Conservation (phyloP, 192 early-diverging fungal genomes). For the Backusella westeae region DNA sequence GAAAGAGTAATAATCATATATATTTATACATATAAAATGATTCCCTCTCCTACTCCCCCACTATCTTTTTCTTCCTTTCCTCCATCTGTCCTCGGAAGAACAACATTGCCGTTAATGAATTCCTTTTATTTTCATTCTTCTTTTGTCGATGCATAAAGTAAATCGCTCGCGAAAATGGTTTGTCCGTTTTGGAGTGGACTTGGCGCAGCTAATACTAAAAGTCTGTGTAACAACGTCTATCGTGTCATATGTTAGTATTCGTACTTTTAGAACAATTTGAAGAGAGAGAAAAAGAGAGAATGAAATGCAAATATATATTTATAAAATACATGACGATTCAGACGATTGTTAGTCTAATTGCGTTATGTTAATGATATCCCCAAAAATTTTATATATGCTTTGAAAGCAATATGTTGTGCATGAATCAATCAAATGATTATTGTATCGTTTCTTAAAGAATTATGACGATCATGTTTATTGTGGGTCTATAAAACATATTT, state of each 20-base stretch:
- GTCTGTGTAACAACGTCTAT: not conserved
- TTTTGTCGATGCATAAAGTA: not conserved
- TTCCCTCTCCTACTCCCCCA: not conserved
- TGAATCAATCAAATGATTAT: not conserved
- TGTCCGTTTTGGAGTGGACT: not conserved
- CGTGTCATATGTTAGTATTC: not conserved
- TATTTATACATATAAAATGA: not conserved
- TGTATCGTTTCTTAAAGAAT: not conserved
- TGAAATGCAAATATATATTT: not conserved
- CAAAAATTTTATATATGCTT: no score
- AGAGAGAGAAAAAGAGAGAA: not conserved
- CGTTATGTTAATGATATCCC: not conserved
- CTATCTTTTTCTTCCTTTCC: no score
- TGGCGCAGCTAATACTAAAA: constrained; percentile 1
- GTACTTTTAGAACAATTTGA: not conserved
- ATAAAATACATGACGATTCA: not conserved
- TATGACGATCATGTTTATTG: not conserved
- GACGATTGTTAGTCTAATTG: not conserved
- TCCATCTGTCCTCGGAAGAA: not conserved
- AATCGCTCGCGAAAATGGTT: not conserved
- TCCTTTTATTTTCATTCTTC: not conserved
- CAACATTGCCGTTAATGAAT: not conserved
- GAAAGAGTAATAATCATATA: not conserved
- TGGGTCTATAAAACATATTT: not conserved
- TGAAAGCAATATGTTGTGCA: not conserved